These are phyloP conservation scores for Leishmania aethiopica DNA, from an alignment of 208 protist genomes.

Conservation along the genomic window DNA sequence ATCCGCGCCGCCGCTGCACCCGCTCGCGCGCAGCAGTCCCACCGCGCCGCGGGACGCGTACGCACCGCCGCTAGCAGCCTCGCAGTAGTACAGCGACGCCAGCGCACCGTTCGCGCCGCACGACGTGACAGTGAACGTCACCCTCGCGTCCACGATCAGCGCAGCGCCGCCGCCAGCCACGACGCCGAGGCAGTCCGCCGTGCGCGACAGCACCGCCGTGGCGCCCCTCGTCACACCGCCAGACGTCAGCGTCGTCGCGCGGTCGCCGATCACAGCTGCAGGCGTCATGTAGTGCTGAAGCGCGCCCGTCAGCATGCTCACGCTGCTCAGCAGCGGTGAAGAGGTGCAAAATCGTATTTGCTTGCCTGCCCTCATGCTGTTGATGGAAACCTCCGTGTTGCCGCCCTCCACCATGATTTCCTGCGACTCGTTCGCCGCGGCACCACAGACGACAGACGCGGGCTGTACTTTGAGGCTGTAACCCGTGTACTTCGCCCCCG, in stretches of 20 bases:
- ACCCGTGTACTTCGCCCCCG: constrained; percentile 13
- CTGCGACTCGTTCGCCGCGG: constrained; percentile 39
- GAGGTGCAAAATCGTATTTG: constrained; percentile 35
- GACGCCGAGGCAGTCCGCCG: constrained; percentile 33
- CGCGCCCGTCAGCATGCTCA: constrained; percentile 21
- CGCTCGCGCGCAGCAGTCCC: constrained; percentile 40
- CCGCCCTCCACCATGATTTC: constrained; percentile 21
- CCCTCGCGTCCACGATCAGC: constrained; percentile 26
- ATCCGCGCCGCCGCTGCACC: constrained; percentile 32
- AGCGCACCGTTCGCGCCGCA: constrained; percentile 36
- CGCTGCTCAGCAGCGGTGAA: constrained; percentile 15
- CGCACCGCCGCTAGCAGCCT: constrained; percentile 37
- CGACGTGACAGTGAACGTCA: constrained; percentile 38
- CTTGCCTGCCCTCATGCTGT: constrained; percentile 17
- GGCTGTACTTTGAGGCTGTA: constrained; percentile 31
- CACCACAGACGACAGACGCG: constrained; percentile 14
- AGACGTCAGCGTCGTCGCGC: constrained; percentile 40
- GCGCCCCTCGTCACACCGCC: constrained; percentile 17
- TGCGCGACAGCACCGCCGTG: constrained; percentile 39
- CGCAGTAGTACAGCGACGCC: constrained; percentile 60
- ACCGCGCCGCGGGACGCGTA: constrained; percentile 49
- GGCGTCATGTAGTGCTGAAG: constrained; percentile 68
- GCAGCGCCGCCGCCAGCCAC: constrained; percentile 29
- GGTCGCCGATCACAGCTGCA: constrained; percentile 46
- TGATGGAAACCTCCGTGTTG: constrained; percentile 19